Conservation (phyloP, 164 flowering plant species). For the Nelumbo lutea region DNA sequence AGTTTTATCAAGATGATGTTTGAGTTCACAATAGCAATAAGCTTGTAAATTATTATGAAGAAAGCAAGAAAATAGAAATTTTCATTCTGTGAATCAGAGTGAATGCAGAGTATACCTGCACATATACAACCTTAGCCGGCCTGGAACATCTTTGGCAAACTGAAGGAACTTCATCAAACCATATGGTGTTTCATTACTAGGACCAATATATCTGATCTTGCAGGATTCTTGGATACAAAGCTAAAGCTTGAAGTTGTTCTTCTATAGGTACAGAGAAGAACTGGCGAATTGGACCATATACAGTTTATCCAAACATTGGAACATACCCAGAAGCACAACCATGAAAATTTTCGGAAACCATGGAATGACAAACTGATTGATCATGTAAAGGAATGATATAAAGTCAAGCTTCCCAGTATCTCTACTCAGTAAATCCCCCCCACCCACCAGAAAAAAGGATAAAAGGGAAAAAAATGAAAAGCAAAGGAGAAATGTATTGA, state of each 20-base stretch:
- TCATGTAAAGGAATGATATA: background rate
- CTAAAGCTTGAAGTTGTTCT: conserved; percentile 69
- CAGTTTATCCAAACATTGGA: conserved; percentile 95
- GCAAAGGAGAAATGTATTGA: conserved; percentile 37
- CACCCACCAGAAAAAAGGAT: too few species aligned
- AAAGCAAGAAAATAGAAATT: background rate
- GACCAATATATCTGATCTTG: conserved; percentile 76
- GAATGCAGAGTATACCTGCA: conserved; percentile 52
- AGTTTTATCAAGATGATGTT: conserved; percentile 39
- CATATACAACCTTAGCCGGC: conserved; percentile 53
- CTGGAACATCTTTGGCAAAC: conserved; percentile 30
- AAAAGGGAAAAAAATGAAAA: background rate
- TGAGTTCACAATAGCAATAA: background rate
- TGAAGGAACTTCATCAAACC: conserved; percentile 88
- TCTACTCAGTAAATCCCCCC: too few species aligned
- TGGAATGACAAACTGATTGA: background rate
- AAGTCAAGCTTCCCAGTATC: too few species aligned
- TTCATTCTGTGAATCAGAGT: conserved; percentile 2
- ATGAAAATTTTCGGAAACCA: conserved; percentile 8
- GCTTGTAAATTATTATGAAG: background rate
- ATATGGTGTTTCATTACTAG: conserved; percentile 88
- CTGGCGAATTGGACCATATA: conserved; percentile 55
- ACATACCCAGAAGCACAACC: conserved; percentile 45
- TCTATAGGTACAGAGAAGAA: conserved; percentile 43
- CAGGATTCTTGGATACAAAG: conserved; percentile 3